Base-by-base conservation (phyloP, 441 rosid genomes). In the Pelargonium cotyledonis region DNA sequence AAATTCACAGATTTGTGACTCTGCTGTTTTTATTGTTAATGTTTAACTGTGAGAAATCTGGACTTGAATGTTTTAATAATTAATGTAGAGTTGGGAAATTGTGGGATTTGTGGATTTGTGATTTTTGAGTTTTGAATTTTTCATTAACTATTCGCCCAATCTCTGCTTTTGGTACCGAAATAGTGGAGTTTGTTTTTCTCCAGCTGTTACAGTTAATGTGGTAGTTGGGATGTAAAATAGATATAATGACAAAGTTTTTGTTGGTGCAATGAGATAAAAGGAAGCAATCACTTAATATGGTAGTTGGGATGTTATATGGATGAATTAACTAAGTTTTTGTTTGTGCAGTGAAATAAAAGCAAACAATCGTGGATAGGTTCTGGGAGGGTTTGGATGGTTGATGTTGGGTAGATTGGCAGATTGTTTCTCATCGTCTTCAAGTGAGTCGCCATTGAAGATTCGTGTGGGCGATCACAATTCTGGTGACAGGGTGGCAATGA, bases 171-270 rank as follows among this genome's bases (percentile, higher is more conserved):
- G 57, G 15, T 14, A 5, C 18, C 15, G 57, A 9, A 51, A 5
- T 14, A 51, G 57, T 51, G n/a, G 57, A 51, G n/a, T 51, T 51
- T 51, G 57, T 2, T 51, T 51, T 51, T 51, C 58, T 53, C 58
- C 15, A 49, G 57, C 57, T 49, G 55, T 47, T 14, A 14, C 8
- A n/a, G 58, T 4, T 5, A 51, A 51, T 51, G 58, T 51, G 18
- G 58, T n/a, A n/a, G 19, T 51, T 51, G 16, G 58, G 58, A 51
- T n/a, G 58, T 10, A n/a, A 11, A 51, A 51, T 14, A 4, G 58
- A 51, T 51, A 18, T 14, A 51, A 51, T 51, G 58, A 4, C 58
- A 14, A 51, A 51, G 19, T 14, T 51, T 51, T 14, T 51, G 58
- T 31, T 31, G 38, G 38, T 31, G 38, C 3, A 31, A 31, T 31